Evolutionary conservation across 2,329 filamentous ascomycete genomes (phyloP).

Genomic region (Alternaria sp.): DNA sequence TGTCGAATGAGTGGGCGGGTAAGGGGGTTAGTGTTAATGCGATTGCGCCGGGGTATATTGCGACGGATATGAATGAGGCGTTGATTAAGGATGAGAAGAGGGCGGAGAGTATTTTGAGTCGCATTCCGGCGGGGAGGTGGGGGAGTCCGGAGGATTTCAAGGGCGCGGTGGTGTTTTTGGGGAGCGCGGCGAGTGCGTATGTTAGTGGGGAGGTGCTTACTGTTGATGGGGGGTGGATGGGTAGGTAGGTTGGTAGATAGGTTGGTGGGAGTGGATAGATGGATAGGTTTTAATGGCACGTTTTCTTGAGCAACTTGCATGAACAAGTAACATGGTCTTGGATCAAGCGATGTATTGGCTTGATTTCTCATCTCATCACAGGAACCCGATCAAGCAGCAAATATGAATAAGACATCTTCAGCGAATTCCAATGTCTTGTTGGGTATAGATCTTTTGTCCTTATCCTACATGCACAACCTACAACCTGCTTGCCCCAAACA

Average conservation of each 20-base stretch:
- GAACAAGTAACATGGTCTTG: neutral
- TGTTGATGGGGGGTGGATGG: conserved; percentile 95
- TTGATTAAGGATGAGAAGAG: conserved; percentile 75
- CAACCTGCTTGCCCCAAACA: conserved; percentile 11
- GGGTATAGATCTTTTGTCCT: conserved; percentile 16
- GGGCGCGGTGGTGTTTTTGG: conserved; percentile 78
- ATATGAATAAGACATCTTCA: neutral
- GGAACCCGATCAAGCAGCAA: neutral
- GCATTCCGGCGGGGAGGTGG: conserved; percentile 87
- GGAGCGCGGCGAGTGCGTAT: conserved; percentile 77
- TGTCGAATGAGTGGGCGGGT: conserved; percentile 86
- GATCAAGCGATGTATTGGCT: neutral
- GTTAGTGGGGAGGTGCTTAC: conserved; percentile 82
- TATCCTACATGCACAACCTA: conserved; percentile 6
- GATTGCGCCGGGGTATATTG: conserved; percentile 88
- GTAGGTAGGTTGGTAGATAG: conserved; percentile 59
- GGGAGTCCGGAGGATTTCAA: conserved; percentile 86
- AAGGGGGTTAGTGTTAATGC: conserved; percentile 84
- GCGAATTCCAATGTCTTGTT: conserved; percentile 1
- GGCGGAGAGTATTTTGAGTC: conserved; percentile 73
- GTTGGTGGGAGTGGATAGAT: neutral
- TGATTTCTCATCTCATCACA: neutral
- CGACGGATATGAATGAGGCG: conserved; percentile 92
- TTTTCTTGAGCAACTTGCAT: neutral
- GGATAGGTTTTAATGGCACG: neutral